Percentiles rank a stretch among this genome's conserved stretches.
Evolutionary conservation across 768 basidiomycete genomes (phyloP).

Genomic region (Tremella yokohamensis): DNA sequence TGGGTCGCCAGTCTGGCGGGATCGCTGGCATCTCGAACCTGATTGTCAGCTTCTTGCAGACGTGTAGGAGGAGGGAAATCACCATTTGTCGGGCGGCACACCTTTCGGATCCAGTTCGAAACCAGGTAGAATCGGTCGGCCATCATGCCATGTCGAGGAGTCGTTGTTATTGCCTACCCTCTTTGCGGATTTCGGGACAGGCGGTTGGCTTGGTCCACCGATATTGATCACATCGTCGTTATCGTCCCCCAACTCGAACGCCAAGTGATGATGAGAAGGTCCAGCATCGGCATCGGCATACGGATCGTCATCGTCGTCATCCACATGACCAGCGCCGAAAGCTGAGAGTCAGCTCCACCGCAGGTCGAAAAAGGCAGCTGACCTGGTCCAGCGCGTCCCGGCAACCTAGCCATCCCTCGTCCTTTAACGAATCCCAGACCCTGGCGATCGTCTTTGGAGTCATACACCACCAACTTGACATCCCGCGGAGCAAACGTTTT

Average conservation of each 20-base stretch:
- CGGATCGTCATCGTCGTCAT: constrained; percentile 85
- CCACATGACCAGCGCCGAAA: constrained; percentile 46
- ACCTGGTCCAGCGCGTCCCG: constrained; percentile 18
- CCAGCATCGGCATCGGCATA: constrained; percentile 26
- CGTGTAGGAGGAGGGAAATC: background rate
- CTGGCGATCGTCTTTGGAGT: constrained; percentile 69
- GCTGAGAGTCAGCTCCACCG: background rate
- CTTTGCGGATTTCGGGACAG: background rate
- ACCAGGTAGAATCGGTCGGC: constrained; percentile 66
- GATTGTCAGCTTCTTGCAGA: constrained; percentile 7
- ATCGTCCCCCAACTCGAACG: constrained; percentile 57
- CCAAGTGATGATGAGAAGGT: constrained; percentile 20
- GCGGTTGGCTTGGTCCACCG: constrained; percentile 22
- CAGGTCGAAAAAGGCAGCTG: background rate
- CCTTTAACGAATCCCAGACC: constrained; percentile 73
- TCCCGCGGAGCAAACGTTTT: constrained; percentile 85
- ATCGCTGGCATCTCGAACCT: constrained; percentile 84
- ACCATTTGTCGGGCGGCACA: constrained; percentile 51
- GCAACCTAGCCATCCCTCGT: constrained; percentile 53
- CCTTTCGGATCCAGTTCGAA: constrained; percentile 61
- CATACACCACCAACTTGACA: constrained; percentile 61
- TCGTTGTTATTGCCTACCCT: background rate
- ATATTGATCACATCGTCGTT: constrained; percentile 59
- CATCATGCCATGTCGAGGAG: constrained; percentile 64
- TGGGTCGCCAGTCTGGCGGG: constrained; percentile 77